Evolutionary conservation across 73 alveolate species (phyloP), one percentile per base, ranked within the genome.

Genomic region (Symbiodinium pilosum): DNA sequence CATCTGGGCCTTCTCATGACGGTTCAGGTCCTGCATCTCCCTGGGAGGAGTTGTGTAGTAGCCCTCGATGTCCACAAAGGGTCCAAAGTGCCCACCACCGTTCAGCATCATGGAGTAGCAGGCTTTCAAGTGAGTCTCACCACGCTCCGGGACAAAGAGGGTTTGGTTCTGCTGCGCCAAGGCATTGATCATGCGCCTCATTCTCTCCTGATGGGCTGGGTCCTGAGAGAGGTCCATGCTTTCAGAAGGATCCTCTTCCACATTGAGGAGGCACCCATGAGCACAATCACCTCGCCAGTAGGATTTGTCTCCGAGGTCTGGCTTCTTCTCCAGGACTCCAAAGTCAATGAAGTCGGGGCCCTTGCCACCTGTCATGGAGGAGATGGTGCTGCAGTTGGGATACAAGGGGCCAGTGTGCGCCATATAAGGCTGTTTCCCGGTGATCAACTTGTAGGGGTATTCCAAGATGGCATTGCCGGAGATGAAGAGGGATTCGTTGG

Each of bases 311-410:
- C 95, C 95, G 34, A 89, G 83, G 71, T 89, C 95, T 16, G 68
- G 39, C 87, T 89, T 89, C 87, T 89, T 51, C 75, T 89, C 95
- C 71, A 89, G 44, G 18, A 89, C 95, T 30, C 73, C 42, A 89
- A 89, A 89, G 40, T 89, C 95, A 34, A 89, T 43, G 69, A 89
- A 89, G 30, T 89, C 95, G 21, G 97, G 97, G 3, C 97, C 97
- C n/a, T 47, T 8, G 5, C 88, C 89, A 5, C 24, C 6, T 41
- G 42, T 24, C 28, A 91, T 18, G 71, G 75, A 38, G 2, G 30
- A 38, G n/a, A 91, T n/a, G 73, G 97, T 91, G 89, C 83, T 69
- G 97, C 97, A 91, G 81, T 91, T 91, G 44, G 97, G 97, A 77
- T 69, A 91, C 81, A 69, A 30, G 32, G 97, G 97, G 2, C 97